Percentiles rank a stretch among this genome's conserved stretches.
These are phyloP conservation scores for Bertia moriformis DNA, from an alignment of 2,329 filamentous ascomycete genomes.

Conservation along the genomic window DNA sequence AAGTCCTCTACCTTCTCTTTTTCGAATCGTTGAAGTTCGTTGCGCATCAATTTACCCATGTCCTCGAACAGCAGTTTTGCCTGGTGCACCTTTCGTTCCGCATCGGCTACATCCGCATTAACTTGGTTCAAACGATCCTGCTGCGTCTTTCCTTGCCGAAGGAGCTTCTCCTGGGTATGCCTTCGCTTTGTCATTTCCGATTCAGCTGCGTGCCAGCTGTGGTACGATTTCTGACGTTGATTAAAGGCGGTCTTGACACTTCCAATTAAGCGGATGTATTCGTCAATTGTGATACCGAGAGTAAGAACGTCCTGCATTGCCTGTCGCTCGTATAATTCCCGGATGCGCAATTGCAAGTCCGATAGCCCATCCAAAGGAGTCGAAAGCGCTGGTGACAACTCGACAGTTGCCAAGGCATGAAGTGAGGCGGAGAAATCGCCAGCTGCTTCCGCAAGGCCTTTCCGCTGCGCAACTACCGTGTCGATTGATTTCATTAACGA, in stretches of 20 bases:
- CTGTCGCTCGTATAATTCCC: constrained; percentile 89
- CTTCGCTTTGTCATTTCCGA: constrained; percentile 83
- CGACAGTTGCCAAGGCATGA: constrained; percentile 82
- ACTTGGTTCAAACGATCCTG: constrained; percentile 90
- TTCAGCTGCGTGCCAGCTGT: constrained; percentile 85
- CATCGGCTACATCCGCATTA: constrained; percentile 83
- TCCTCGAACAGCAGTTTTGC: constrained; percentile 84
- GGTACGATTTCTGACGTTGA: constrained; percentile 88
- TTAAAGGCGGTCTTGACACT: constrained; percentile 86
- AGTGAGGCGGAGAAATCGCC: constrained; percentile 85
- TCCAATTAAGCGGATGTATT: constrained; percentile 91
- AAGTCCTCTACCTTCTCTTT: constrained; percentile 97
- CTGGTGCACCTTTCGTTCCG: constrained; percentile 84
- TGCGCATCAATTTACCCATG: constrained; percentile 86
- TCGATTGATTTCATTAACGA: constrained; percentile 87
- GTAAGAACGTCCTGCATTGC: constrained; percentile 94
- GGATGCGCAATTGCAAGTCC: constrained; percentile 83
- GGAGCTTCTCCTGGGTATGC: constrained; percentile 78
- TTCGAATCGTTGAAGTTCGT: constrained; percentile 86
- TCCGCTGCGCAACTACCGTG: constrained; percentile 78
- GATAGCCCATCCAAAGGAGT: constrained; percentile 82
- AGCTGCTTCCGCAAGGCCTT: constrained; percentile 83
- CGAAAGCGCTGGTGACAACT: constrained; percentile 77
- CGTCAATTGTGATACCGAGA: constrained; percentile 91
- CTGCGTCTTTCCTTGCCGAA: constrained; percentile 86